phyloP scores from a whole-genome alignment of 1,139 yeast species.

The Scheffersomyces segobiensis region DNA sequence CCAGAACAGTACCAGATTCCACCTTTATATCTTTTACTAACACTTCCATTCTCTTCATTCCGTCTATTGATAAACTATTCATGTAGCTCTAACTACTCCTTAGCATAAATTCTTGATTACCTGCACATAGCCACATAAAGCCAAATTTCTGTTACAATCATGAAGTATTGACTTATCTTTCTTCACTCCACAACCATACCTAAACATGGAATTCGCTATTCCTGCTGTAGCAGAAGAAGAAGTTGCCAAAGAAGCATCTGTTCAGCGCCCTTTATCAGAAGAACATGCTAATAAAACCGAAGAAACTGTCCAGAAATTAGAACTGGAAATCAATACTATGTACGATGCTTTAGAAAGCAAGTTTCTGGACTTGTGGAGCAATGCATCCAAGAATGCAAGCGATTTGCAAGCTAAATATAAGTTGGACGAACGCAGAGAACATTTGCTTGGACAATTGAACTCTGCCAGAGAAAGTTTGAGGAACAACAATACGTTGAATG shows the following conservation, averaged over 20 bases:
- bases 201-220: slow-evolving; percentile 33
- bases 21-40: neutral
- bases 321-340: slow-evolving; percentile 54
- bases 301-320: slow-evolving; percentile 49
- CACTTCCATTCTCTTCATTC: neutral
- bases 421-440: slow-evolving; percentile 44
- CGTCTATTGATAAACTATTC: neutral
- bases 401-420: slow-evolving; percentile 35
- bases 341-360: slow-evolving; percentile 45
- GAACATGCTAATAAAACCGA: slow-evolving; percentile 31
- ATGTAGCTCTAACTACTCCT: neutral
- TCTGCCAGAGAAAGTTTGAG: slow-evolving; percentile 29
- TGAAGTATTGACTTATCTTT: neutral
- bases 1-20: too few species aligned
- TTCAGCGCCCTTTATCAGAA: neutral
- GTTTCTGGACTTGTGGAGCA: slow-evolving; percentile 40
- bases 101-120: neutral
- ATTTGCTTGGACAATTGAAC: slow-evolving; percentile 33
- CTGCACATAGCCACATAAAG: neutral
- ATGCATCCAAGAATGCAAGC: slow-evolving; percentile 34
- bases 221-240: slow-evolving; percentile 25
- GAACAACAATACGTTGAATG: slow-evolving; percentile 3
- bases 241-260: slow-evolving; percentile 1
- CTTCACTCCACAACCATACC: neutral
- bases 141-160: neutral